A percentile compares a stretch with the other conserved stretches of the same genome.
Conservation (phyloP, 2,329 filamentous ascomycete genomes). For the Fusarium piperis region DNA sequence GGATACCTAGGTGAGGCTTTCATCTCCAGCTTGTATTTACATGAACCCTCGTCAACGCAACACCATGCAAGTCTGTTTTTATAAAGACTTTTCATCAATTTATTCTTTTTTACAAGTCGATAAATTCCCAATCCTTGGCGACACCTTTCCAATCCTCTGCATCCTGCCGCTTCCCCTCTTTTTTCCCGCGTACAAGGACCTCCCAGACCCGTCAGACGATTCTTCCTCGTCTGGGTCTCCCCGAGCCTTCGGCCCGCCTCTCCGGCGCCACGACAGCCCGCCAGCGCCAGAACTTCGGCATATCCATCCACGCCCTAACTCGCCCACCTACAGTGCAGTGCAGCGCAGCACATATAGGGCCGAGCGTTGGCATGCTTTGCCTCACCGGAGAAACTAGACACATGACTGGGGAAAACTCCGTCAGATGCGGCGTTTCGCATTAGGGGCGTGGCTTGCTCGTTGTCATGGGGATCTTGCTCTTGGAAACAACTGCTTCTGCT, state of each 20-base stretch:
- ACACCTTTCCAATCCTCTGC: neutral
- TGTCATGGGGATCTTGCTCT: constrained; percentile 13
- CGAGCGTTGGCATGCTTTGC: constrained; percentile 1
- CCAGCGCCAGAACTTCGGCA: constrained; percentile 42
- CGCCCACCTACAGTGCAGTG: neutral
- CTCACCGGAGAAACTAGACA: constrained; percentile 19
- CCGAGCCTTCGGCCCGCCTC: constrained; percentile 48
- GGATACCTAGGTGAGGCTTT: neutral
- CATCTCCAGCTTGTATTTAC: neutral
- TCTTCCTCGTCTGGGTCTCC: constrained; percentile 33
- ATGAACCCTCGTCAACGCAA: neutral
- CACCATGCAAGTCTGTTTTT: too few relatives aligned
- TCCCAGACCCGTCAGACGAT: constrained; percentile 38
- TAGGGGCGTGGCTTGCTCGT: constrained; percentile 25
- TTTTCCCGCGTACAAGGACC: constrained; percentile 14
- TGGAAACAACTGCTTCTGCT: neutral
- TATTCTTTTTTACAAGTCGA: neutral
- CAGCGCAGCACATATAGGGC: neutral
- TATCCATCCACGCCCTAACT: neutral
- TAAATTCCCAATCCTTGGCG: neutral
- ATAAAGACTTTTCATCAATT: neutral
- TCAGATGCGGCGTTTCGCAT: constrained; percentile 18
- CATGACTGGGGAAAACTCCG: constrained; percentile 4
- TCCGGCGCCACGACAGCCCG: constrained; percentile 45
- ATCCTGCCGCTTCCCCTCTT: constrained; percentile 22